Evolutionary conservation across 2,329 filamentous ascomycete species (phyloP).

Genomic region (Zymoseptoria crescenta): DNA sequence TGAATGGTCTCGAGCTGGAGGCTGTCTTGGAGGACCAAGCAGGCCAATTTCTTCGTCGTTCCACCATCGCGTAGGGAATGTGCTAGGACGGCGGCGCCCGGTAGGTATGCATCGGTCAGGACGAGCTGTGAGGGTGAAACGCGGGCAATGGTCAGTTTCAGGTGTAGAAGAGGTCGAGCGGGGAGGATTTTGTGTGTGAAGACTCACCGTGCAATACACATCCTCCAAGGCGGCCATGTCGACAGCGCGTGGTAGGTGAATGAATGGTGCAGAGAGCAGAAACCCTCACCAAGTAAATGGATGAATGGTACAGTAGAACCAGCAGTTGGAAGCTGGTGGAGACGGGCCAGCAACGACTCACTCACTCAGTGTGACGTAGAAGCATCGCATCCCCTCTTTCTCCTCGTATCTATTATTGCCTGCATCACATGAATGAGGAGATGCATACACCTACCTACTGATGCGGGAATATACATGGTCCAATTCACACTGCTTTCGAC

Average conservation of each 20-base stretch:
- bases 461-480: too few species aligned
- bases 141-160: constrained; percentile 10
- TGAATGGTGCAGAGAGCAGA: not conserved
- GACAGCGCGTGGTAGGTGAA: not conserved
- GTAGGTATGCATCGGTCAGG: constrained; percentile 84
- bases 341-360: too few species aligned
- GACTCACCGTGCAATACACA: constrained; percentile 58
- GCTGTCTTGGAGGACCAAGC: constrained; percentile 72
- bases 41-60: constrained; percentile 75
- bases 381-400: too few species aligned
- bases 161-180: not conserved
- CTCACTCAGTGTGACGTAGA: too few species aligned
- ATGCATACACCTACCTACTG: too few species aligned
- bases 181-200: not conserved
- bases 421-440: too few species aligned
- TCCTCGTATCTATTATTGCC: too few species aligned
- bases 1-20: constrained; percentile 67
- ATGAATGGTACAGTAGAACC: not conserved
- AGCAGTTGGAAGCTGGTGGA: not conserved
- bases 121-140: constrained; percentile 57
- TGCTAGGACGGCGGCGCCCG: constrained; percentile 85
- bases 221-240: constrained; percentile 39
- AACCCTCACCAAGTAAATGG: not conserved
- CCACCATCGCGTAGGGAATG: constrained; percentile 90
- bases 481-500: too few species aligned